phyloP scores from a whole-genome alignment of 163 green algal species.

The Prototheca wickerhamii region DNA sequence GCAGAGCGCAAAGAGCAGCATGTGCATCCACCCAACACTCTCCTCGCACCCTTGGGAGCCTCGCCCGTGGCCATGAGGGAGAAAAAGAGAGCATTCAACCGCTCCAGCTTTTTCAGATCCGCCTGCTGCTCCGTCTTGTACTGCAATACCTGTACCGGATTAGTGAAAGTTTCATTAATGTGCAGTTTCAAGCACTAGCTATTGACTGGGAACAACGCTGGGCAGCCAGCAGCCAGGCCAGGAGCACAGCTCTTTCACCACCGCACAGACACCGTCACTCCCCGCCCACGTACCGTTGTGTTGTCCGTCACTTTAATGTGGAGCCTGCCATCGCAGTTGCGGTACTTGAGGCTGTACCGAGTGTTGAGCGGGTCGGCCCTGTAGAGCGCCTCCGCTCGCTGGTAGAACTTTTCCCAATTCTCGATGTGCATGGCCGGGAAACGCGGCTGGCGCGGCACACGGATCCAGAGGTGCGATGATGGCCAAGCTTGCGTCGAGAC shows the following conservation, averaged over 20 bases:
- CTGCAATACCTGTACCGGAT: constrained; percentile 64
- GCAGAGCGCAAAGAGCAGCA: not conserved
- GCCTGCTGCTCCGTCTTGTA: constrained; percentile 83
- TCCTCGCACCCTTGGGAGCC: constrained; percentile 10
- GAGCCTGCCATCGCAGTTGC: constrained; percentile 68
- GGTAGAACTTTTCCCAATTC: constrained; percentile 56
- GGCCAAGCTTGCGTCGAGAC: too few relatives aligned
- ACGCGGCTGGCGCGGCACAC: not conserved
- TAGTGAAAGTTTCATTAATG: not conserved
- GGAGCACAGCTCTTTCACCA: not conserved
- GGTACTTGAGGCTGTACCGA: constrained; percentile 82
- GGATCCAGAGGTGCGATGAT: not conserved
- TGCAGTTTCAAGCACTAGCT: too few relatives aligned
- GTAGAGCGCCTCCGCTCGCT: constrained; percentile 64
- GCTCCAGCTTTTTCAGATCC: constrained; percentile 83
- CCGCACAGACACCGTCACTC: not conserved
- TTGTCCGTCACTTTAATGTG: constrained; percentile 85
- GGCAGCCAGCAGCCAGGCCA: too few relatives aligned
- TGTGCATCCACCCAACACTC: not conserved
- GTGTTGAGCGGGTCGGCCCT: constrained; percentile 52
- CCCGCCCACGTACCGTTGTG: constrained; percentile 31
- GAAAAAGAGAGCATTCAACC: constrained; percentile 81
- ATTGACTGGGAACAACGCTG: too few relatives aligned
- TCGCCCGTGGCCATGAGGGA: constrained; percentile 62
- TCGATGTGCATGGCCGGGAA: constrained; percentile 32